Conservation (phyloP, 345 rosid genomes). For the Lumnitzera racemosa region DNA sequence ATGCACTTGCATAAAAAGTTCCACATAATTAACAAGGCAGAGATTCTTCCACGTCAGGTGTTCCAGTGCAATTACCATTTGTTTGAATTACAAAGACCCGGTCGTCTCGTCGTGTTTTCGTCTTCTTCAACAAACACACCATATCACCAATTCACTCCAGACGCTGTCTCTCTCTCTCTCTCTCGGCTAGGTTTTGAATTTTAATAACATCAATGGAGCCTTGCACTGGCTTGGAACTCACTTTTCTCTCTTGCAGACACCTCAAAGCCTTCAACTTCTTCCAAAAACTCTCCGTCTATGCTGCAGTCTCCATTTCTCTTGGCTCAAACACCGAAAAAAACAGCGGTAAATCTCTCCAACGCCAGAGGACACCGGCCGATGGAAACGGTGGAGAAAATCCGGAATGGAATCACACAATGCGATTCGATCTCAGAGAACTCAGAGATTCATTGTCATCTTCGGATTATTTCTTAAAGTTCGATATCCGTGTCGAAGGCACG, state of each 20-base stretch:
- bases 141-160: too few species aligned
- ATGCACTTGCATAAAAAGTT: too few species aligned
- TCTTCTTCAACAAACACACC: too few species aligned
- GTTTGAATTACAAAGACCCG: too few species aligned
- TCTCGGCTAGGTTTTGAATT: too few species aligned
- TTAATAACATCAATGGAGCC: too few species aligned
- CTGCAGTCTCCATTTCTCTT: constrained; percentile 20
- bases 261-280: constrained; percentile 44
- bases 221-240: constrained; percentile 20
- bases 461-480: constrained; percentile 22
- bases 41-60: too few species aligned
- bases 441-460: background rate
- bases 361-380: constrained; percentile 23
- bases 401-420: constrained; percentile 37
- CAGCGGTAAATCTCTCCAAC: constrained; percentile 10
- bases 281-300: constrained; percentile 34
- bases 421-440: constrained; percentile 22
- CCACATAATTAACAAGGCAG: too few species aligned
- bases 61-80: too few species aligned
- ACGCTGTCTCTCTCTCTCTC: too few species aligned
- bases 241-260: constrained; percentile 26
- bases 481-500: constrained; percentile 14
- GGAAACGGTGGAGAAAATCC: constrained; percentile 30
- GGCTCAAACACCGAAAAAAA: constrained; percentile 11
- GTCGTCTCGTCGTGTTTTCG: too few species aligned